phyloP scores from a whole-genome alignment of 805 yeast genomes.

The Hanseniaspora thailandica region DNA sequence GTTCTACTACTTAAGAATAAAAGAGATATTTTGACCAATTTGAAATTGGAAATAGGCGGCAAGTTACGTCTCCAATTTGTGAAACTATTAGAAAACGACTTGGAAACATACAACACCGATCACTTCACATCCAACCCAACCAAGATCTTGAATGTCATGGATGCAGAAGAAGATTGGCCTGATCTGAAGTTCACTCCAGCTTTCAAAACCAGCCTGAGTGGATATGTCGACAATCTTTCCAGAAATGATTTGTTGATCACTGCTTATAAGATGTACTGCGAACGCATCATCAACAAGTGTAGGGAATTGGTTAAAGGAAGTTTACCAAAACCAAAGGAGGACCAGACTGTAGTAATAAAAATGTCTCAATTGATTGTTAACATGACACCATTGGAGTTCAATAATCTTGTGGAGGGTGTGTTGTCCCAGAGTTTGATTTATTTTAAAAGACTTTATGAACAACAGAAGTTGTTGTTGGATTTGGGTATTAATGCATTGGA shows the following conservation, averaged over 20 bases:
- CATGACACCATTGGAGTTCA: constrained; percentile 65
- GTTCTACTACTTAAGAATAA: constrained; percentile 29
- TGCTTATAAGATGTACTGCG: constrained; percentile 58
- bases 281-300: constrained; percentile 53
- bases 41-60: constrained; percentile 57
- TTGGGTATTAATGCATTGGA: constrained; percentile 42
- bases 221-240: constrained; percentile 43
- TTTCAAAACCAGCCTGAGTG: constrained; percentile 35
- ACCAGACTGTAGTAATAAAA: constrained; percentile 16
- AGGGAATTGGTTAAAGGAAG: constrained; percentile 56
- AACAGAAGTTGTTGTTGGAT: constrained; percentile 69
- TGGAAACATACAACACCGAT: constrained; percentile 44
- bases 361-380: constrained; percentile 44
- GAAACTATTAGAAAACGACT: constrained; percentile 46
- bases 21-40: constrained; percentile 40
- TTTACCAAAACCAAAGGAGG: constrained; percentile 38
- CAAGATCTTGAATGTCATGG: constrained; percentile 41
- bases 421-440: constrained; percentile 60
- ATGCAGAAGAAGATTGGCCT: constrained; percentile 26
- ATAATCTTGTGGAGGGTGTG: constrained; percentile 49
- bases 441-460: constrained; percentile 58
- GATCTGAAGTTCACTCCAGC: constrained; percentile 33
- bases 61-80: constrained; percentile 52
- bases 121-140: constrained; percentile 16
- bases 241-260: constrained; percentile 49